Conservation (phyloP, 768 basidiomycete species). For the Polyporus arcularius region DNA sequence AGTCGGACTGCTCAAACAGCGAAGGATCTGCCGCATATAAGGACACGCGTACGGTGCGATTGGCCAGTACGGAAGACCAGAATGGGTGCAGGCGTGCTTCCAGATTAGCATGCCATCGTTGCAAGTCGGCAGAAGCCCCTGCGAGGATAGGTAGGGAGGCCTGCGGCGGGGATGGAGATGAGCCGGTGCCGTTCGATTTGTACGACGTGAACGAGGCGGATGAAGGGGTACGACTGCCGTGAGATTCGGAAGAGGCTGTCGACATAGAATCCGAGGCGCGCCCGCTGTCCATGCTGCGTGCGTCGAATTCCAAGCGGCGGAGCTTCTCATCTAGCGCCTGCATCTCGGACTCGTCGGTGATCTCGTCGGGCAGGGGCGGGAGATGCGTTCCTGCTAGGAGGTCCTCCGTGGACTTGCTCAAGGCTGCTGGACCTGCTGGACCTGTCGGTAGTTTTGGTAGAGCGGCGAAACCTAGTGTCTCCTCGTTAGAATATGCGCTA, state of each 20-base stretch:
- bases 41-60: conserved; percentile 61
- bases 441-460: conserved; percentile 52
- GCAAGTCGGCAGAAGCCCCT: conserved; percentile 36
- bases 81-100: conserved; percentile 77
- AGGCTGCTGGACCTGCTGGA: conserved; percentile 2
- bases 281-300: conserved; percentile 11
- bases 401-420: conserved; percentile 47
- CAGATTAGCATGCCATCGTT: conserved; percentile 70
- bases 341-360: conserved; percentile 58
- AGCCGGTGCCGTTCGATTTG: background rate
- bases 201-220: conserved; percentile 13
- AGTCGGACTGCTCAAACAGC: conserved; percentile 20
- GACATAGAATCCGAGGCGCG: conserved; percentile 8
- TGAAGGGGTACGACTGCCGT: conserved; percentile 10
- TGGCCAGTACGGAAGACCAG: conserved; percentile 73
- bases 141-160: background rate
- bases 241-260: conserved; percentile 3
- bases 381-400: conserved; percentile 47
- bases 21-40: conserved; percentile 47
- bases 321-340: conserved; percentile 58
- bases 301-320: conserved; percentile 34
- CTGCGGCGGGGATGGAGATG: conserved; percentile 4
- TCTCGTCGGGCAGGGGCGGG: conserved; percentile 60
- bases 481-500: no score
- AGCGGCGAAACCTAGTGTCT: background rate